These are phyloP conservation scores for Xylariales sp. DNA, from an alignment of 2,329 filamentous ascomycete genomes.

Conservation along the genomic window DNA sequence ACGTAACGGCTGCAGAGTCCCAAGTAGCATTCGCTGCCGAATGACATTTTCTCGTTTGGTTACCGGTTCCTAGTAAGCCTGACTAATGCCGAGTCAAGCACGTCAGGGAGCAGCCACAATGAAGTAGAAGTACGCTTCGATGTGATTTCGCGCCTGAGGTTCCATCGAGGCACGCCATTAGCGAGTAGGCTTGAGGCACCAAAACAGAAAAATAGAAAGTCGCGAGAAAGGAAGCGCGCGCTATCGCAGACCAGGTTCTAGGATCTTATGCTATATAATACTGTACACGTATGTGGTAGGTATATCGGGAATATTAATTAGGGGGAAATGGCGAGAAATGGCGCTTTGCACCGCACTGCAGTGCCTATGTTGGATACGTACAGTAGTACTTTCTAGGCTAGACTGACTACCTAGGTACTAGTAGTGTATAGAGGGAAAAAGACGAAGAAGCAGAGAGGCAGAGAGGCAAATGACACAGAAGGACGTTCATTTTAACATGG, in stretches of 20 bases:
- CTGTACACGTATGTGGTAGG: neutral
- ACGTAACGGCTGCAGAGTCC: constrained; percentile 16
- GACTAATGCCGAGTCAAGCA: constrained; percentile 16
- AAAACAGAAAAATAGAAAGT: constrained; percentile 3
- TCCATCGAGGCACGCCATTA: constrained; percentile 10
- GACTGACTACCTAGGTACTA: neutral
- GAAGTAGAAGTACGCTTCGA: neutral
- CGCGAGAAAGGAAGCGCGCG: constrained; percentile 12
- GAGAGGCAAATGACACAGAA: neutral
- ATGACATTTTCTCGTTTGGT: constrained; percentile 6
- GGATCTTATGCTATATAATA: constrained; percentile 12
- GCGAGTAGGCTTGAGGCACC: constrained; percentile 11
- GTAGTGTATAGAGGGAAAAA: neutral
- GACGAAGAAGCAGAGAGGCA: too few relatives aligned
- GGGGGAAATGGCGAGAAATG: constrained; percentile 20
- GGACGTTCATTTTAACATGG: neutral
- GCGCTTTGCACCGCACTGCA: neutral
- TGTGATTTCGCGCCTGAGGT: constrained; percentile 4
- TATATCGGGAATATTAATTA: constrained; percentile 8
- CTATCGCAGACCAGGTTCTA: constrained; percentile 17
- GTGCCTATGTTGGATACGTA: too few relatives aligned
- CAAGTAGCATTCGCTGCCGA: neutral
- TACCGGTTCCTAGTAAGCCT: constrained; percentile 8
- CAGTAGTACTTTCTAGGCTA: neutral
- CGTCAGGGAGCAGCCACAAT: neutral